These are phyloP conservation scores for Ascochyta koolunga DNA, from an alignment of 2,329 filamentous ascomycete species.

Conservation along the genomic window DNA sequence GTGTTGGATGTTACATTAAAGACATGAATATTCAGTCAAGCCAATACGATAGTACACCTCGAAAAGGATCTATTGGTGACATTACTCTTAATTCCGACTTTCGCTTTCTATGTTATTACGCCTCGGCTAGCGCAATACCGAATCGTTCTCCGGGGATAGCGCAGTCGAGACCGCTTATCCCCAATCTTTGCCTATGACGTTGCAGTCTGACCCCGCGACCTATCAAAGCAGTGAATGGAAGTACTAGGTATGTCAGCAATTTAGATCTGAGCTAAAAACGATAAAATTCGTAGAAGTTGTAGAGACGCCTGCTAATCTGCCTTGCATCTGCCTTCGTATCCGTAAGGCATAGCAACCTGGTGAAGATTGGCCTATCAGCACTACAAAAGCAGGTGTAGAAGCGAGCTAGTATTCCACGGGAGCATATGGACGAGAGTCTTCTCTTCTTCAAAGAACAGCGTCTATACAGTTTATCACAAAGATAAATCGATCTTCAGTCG, in stretches of 20 bases:
- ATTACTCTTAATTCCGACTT: not conserved
- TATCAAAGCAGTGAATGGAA: not conserved
- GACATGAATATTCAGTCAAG: not conserved
- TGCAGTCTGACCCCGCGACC: not conserved
- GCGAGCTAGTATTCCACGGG: not conserved
- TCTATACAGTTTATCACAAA: not conserved
- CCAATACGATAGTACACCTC: not conserved
- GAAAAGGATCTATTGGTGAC: not conserved
- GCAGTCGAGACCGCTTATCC: not conserved
- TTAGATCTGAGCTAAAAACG: not conserved
- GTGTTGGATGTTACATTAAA: not conserved
- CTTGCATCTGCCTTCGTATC: slow-evolving; percentile 1
- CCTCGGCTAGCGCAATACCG: not conserved
- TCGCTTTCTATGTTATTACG: not conserved
- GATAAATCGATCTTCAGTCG: not conserved
- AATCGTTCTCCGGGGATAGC: not conserved
- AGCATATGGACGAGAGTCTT: not conserved
- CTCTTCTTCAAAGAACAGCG: not conserved
- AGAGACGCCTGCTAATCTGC: slow-evolving; percentile 2
- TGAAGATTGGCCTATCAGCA: not conserved
- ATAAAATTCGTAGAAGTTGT: not conserved
- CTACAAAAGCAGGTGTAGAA: not conserved
- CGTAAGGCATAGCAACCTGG: not conserved
- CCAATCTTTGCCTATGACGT: too few species aligned
- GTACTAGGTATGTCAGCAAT: not conserved